phyloP scores from a whole-genome alignment of 139 green algal genomes.

The Chlamydomonas asymmetrica region DNA sequence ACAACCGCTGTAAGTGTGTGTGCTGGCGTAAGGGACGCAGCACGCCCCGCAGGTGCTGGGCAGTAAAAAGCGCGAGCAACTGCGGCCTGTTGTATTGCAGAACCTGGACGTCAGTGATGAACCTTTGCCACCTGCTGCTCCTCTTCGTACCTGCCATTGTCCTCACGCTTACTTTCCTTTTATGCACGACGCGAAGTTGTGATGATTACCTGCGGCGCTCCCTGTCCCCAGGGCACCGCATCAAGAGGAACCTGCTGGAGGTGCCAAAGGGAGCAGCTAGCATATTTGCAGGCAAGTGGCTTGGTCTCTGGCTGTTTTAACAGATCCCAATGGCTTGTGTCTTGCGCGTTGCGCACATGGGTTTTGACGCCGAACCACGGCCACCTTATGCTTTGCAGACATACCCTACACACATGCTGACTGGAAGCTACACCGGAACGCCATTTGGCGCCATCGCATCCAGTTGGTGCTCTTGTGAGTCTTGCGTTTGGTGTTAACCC shows the following conservation, averaged over 20 bases:
- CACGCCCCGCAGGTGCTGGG: background rate
- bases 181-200: background rate
- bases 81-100: background rate
- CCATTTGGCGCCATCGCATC: conserved; percentile 10
- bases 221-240: no score
- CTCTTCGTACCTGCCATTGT: background rate
- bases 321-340: background rate
- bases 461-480: conserved; percentile 23
- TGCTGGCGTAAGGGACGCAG: no score
- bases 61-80: background rate
- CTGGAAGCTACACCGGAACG: conserved; percentile 26
- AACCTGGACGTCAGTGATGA: background rate
- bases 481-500: background rate
- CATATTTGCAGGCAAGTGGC: background rate
- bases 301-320: background rate
- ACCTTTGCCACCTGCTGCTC: background rate
- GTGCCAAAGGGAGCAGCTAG: no score
- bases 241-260: background rate
- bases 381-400: background rate
- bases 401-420: background rate
- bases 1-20: background rate
- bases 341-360: background rate
- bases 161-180: conserved; percentile 16
- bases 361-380: no score
- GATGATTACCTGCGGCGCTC: no score